These are phyloP conservation scores for Mercurialis annua DNA, from an alignment of 345 rosid genomes.

Conservation along the genomic window DNA sequence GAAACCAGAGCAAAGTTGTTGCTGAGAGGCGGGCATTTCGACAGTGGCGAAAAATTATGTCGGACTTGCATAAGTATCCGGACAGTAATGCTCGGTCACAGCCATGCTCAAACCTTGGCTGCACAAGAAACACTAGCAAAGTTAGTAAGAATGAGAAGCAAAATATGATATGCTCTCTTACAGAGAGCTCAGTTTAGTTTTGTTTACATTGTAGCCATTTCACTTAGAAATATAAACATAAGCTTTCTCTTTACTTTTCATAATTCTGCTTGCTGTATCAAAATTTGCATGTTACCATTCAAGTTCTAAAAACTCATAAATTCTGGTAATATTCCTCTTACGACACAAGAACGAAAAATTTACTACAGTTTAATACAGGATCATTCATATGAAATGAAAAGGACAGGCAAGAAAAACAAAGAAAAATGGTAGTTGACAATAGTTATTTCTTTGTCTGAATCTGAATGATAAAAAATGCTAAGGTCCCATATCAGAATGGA, in stretches of 20 bases:
- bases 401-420: slow-evolving; percentile 4
- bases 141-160: slow-evolving; percentile 88
- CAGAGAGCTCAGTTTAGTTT: slow-evolving; percentile 36
- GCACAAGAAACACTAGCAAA: slow-evolving; percentile 92
- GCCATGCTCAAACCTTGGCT: slow-evolving; percentile 73
- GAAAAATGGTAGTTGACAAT: slow-evolving; percentile 14
- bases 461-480: slow-evolving; percentile 1
- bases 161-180: slow-evolving; percentile 43
- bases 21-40: slow-evolving; percentile 81
- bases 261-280: neutral
- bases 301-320: neutral
- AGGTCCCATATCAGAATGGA: slow-evolving; percentile 9
- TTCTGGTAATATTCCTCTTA: neutral
- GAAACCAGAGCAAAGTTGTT: slow-evolving; percentile 88
- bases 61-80: slow-evolving; percentile 85
- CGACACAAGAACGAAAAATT: slow-evolving; percentile 1
- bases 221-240: slow-evolving; percentile 8
- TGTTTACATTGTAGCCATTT: slow-evolving; percentile 26
- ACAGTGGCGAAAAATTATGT: slow-evolving; percentile 79
- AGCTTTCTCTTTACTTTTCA: neutral
- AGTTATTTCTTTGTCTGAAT: slow-evolving; percentile 16
- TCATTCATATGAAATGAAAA: neutral
- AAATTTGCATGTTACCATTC: neutral
- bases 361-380: neutral
- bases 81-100: slow-evolving; percentile 92